Conservation (phyloP, 306 rosid genomes). For the Cucurbita maxima region DNA sequence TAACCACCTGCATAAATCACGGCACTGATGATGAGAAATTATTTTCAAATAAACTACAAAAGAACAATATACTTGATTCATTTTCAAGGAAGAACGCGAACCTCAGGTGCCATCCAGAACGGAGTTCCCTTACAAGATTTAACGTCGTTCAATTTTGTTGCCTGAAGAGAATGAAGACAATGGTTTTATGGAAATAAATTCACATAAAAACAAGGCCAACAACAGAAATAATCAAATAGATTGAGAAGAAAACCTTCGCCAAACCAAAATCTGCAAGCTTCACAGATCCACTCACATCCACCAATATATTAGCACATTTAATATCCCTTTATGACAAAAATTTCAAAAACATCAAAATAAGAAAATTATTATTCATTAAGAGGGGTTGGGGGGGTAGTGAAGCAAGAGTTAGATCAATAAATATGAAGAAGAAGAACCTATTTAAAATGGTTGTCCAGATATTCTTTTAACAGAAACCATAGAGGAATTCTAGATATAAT, state of each 20-base stretch:
- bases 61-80: not conserved
- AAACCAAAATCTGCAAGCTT: constrained; percentile 97
- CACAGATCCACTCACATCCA: constrained; percentile 80
- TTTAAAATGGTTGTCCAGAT: too few relatives aligned
- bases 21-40: constrained; percentile 5
- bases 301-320: constrained; percentile 92
- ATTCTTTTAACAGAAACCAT: too few relatives aligned
- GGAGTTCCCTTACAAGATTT: constrained; percentile 77
- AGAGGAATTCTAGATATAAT: not conserved
- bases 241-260: constrained; percentile 58
- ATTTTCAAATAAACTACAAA: not conserved
- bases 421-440: not conserved
- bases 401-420: not conserved
- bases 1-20: constrained; percentile 57
- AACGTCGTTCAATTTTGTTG: constrained; percentile 63
- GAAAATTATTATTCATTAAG: not conserved
- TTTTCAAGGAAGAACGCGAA: constrained; percentile 27
- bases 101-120: constrained; percentile 99
- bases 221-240: not conserved
- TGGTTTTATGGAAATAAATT: constrained; percentile 9
- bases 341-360: not conserved
- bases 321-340: constrained; percentile 52
- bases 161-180: constrained; percentile 30
- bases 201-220: not conserved
- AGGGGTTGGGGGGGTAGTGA: not conserved